Conservation (phyloP, 2,329 filamentous ascomycete species). For the Zymoseptoria passerinii region DNA sequence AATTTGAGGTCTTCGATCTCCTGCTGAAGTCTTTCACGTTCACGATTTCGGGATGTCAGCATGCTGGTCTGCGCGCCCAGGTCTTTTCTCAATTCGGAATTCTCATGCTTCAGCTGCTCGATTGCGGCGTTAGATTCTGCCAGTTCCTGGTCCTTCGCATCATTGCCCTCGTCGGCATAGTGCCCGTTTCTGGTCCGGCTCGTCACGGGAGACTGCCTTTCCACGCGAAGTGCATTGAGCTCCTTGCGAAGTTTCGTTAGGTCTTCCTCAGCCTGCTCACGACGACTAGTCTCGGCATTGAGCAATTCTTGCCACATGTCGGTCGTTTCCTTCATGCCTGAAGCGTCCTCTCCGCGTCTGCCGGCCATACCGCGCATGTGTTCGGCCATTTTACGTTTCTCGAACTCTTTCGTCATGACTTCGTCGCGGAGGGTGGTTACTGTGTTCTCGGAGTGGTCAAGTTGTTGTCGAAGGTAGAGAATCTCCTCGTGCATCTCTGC, state of each 20-base stretch:
- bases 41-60: slow-evolving; percentile 89
- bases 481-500: slow-evolving; percentile 76
- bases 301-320: slow-evolving; percentile 94
- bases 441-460: slow-evolving; percentile 75
- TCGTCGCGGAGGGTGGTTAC: slow-evolving; percentile 77
- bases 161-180: slow-evolving; percentile 25
- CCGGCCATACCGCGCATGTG: slow-evolving; percentile 56
- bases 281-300: slow-evolving; percentile 79
- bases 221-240: slow-evolving; percentile 47
- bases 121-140: slow-evolving; percentile 61
- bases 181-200: slow-evolving; percentile 31
- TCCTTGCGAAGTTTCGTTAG: slow-evolving; percentile 78
- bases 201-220: slow-evolving; percentile 34
- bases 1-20: slow-evolving; percentile 97
- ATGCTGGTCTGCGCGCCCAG: slow-evolving; percentile 95
- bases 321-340: slow-evolving; percentile 38
- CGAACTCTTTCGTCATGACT: slow-evolving; percentile 67
- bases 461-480: slow-evolving; percentile 69
- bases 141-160: slow-evolving; percentile 34
- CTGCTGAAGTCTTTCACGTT: slow-evolving; percentile 89
- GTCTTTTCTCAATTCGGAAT: slow-evolving; percentile 82
- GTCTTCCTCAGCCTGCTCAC: slow-evolving; percentile 86
- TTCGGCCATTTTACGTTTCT: slow-evolving; percentile 79
- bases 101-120: slow-evolving; percentile 85
- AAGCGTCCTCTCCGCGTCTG: slow-evolving; percentile 23